These are phyloP conservation scores for Aureobasidium uvarum DNA, from an alignment of 2,329 filamentous ascomycete species.

Conservation along the genomic window DNA sequence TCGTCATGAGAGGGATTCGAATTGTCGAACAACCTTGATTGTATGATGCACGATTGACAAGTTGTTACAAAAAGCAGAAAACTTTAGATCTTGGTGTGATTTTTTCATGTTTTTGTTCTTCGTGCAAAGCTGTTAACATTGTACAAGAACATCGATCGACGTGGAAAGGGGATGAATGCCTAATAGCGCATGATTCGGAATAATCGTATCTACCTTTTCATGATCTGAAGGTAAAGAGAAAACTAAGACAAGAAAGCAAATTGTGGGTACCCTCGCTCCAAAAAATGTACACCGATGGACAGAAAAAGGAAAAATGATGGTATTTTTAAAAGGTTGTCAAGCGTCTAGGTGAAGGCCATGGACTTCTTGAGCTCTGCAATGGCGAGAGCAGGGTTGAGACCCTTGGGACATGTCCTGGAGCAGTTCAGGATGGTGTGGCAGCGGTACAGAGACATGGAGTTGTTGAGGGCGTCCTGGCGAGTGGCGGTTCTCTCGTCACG, in stretches of 20 bases:
- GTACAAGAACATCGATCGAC: background rate
- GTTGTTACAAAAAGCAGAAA: too few relatives aligned
- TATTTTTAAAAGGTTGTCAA: background rate
- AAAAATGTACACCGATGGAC: conserved; percentile 10
- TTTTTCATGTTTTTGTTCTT: background rate
- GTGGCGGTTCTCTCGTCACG: conserved; percentile 86
- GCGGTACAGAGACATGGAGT: conserved; percentile 98
- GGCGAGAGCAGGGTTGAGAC: conserved; percentile 88
- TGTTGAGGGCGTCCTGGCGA: conserved; percentile 89
- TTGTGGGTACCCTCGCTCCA: conserved; percentile 16
- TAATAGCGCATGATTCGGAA: conserved; percentile 4
- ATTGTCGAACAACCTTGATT: too few relatives aligned
- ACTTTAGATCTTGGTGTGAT: too few relatives aligned
- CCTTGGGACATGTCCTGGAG: conserved; percentile 97
- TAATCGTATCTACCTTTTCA: conserved; percentile 9
- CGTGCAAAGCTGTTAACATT: background rate
- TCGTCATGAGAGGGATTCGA: too few relatives aligned
- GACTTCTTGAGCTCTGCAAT: conserved; percentile 99
- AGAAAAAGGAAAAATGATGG: background rate
- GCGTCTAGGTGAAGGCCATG: conserved; percentile 61
- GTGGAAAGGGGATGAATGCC: background rate
- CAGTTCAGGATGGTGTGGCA: conserved; percentile 99
- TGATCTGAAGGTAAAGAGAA: background rate
- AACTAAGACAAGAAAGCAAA: conserved; percentile 20
- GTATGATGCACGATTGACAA: too few relatives aligned